A percentile compares a stretch with the other conserved stretches of the same genome.
Evolutionary conservation across 306 rosid species (phyloP).

Genomic region (Rubus parviflorus): DNA sequence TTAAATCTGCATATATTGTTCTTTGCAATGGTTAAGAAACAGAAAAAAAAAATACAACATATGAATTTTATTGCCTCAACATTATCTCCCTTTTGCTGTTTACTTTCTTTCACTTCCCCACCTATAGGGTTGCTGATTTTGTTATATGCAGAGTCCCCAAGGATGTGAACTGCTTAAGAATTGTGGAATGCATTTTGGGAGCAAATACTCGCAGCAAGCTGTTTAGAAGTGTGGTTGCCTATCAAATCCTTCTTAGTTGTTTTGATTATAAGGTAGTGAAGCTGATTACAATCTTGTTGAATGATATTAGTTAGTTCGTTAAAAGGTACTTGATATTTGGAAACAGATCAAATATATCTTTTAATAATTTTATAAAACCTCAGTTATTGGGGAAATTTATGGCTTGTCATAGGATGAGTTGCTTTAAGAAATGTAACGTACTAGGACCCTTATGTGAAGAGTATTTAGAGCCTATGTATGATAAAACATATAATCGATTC

Average conservation of each 20-base stretch:
- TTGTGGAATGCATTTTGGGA: slow-evolving; percentile 74
- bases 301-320: not conserved
- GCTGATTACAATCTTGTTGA: not conserved
- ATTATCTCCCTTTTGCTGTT: slow-evolving; percentile 21
- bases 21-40: not conserved
- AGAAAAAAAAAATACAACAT: no score
- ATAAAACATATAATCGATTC: not conserved
- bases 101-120: slow-evolving; percentile 15
- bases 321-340: not conserved
- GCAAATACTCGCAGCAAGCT: slow-evolving; percentile 57
- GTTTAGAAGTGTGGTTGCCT: slow-evolving; percentile 64
- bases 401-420: not conserved
- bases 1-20: no score
- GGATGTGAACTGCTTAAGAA: slow-evolving; percentile 71
- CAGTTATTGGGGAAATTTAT: not conserved
- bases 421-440: not conserved
- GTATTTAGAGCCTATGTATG: not conserved
- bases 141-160: slow-evolving; percentile 56
- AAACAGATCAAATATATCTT: not conserved
- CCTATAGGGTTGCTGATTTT: slow-evolving; percentile 23
- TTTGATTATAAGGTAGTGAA: slow-evolving; percentile 53
- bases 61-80: not conserved
- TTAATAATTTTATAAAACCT: not conserved
- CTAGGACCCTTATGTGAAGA: not conserved
- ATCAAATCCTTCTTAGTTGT: slow-evolving; percentile 63